A percentile compares a stretch with the other conserved stretches of the same genome.
phyloP scores from a whole-genome alignment of 2,329 filamentous ascomycete species.

The Aspergillus pseudoviridinutans region DNA sequence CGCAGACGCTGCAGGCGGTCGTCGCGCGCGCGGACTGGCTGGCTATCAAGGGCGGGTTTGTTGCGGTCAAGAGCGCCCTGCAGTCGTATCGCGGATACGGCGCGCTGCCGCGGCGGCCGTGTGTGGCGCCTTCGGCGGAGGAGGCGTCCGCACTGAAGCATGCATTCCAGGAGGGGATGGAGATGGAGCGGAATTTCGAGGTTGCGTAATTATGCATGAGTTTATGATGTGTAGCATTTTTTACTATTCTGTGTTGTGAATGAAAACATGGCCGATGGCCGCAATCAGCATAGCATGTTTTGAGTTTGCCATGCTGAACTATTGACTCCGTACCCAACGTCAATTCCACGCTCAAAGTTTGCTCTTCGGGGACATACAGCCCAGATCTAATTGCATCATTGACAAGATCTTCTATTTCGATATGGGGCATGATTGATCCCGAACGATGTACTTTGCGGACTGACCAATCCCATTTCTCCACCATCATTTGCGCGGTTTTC shows the following conservation, averaged over 20 bases:
- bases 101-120: constrained; percentile 67
- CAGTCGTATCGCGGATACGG: constrained; percentile 80
- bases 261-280: neutral
- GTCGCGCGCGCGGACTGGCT: constrained; percentile 78
- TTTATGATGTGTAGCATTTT: constrained; percentile 15
- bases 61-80: constrained; percentile 80
- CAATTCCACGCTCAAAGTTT: neutral
- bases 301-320: neutral
- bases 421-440: neutral
- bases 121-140: constrained; percentile 44
- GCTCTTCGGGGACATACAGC: neutral
- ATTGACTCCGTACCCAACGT: neutral
- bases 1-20: constrained; percentile 70
- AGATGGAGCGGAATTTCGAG: constrained; percentile 33
- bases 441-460: neutral
- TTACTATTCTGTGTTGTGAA: neutral
- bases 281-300: too few species aligned
- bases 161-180: constrained; percentile 36
- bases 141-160: constrained; percentile 31
- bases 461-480: neutral
- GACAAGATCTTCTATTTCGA: neutral
- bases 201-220: constrained; percentile 4
- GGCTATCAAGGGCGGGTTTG: constrained; percentile 75
- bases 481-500: constrained; percentile 1
- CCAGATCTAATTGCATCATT: neutral